Conservation (phyloP, 345 rosid species). For the Nasturtium officinale region DNA sequence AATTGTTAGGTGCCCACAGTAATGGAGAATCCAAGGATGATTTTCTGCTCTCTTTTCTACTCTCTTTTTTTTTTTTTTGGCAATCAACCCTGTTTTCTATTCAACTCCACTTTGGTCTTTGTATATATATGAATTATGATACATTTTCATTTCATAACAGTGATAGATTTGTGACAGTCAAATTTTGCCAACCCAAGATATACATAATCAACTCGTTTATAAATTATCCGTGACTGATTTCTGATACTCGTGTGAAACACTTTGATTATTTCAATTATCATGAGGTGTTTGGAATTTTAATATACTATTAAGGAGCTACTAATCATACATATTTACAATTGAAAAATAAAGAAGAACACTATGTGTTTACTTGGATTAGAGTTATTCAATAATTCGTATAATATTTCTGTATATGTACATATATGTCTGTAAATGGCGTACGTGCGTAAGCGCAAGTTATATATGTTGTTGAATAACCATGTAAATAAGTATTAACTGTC, state of each 20-base stretch:
- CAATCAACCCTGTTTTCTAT: slow-evolving; percentile 24
- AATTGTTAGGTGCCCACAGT: slow-evolving; percentile 35
- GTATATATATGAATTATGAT: slow-evolving; percentile 1
- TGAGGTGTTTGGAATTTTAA: not conserved
- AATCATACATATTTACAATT: not conserved
- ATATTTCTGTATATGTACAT: not conserved
- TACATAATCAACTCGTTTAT: not conserved
- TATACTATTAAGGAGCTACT: not conserved
- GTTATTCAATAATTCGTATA: not conserved
- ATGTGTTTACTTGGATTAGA: slow-evolving; percentile 1
- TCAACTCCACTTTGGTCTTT: slow-evolving; percentile 25
- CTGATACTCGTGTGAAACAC: not conserved
- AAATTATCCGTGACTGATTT: not conserved
- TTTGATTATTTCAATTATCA: not conserved
- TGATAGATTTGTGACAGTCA: slow-evolving; percentile 30
- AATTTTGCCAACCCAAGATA: slow-evolving; percentile 27
- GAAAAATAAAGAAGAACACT: not conserved
- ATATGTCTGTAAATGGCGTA: slow-evolving; percentile 3
- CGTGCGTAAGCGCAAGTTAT: slow-evolving; percentile 2
- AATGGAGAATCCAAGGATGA: slow-evolving; percentile 44
- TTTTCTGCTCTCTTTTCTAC: slow-evolving; percentile 35
- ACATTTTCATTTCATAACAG: slow-evolving; percentile 18
- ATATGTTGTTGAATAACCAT: slow-evolving; percentile 19
- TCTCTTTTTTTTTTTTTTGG: not conserved
- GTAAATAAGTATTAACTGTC: slow-evolving; percentile 1